A percentile compares a stretch with the other conserved stretches of the same genome.
These are phyloP conservation scores for Lathyrus tuberosus DNA, from an alignment of 306 rosid species.

Conservation along the genomic window DNA sequence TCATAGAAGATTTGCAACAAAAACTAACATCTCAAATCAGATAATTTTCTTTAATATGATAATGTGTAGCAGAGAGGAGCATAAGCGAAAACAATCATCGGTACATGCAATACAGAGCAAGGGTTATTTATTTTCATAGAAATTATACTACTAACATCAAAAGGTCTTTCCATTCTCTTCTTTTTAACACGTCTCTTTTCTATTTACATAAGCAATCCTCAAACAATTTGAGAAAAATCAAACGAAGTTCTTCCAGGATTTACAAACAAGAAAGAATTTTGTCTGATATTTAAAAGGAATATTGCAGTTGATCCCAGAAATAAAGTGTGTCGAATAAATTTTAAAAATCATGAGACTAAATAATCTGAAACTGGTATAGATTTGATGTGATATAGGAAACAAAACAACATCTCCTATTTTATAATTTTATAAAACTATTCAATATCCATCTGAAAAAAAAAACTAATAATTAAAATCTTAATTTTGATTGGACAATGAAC, in stretches of 20 bases:
- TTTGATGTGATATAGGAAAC: conserved; percentile 1
- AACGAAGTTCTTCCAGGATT: background rate
- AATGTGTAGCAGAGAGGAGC: background rate
- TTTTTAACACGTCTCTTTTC: background rate
- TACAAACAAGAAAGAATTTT: background rate
- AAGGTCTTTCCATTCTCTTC: background rate
- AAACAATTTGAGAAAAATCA: background rate
- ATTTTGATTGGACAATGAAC: background rate
- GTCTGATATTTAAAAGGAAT: background rate
- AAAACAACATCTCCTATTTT: background rate
- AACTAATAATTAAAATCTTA: background rate
- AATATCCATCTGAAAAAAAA: background rate
- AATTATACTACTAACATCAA: background rate
- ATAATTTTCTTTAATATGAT: background rate
- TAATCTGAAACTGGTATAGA: background rate
- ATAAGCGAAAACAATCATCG: background rate
- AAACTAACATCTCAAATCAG: conserved; percentile 5
- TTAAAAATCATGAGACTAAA: background rate
- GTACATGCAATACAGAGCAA: background rate
- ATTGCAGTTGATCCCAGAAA: background rate
- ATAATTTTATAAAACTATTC: background rate
- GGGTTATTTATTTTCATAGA: background rate
- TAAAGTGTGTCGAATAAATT: background rate
- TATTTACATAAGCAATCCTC: background rate
- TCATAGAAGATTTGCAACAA: background rate